Evolutionary conservation across 306 rosid species (phyloP).

Genomic region (Castanopsis chinensis): DNA sequence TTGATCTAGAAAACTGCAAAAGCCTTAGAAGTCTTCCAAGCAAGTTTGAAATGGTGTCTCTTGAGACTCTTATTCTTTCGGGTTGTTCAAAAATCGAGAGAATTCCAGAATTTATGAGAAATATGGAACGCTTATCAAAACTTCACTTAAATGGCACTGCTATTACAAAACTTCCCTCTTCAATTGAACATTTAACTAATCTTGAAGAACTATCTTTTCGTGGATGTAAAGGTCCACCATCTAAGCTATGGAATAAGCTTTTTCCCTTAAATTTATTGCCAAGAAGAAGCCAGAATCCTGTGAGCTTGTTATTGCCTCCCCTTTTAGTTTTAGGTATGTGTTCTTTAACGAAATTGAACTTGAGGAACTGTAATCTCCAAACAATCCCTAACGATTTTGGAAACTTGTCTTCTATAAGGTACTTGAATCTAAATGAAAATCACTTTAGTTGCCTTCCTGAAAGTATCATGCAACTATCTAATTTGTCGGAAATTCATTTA

Average conservation of each 20-base stretch:
- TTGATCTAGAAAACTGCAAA: too few species aligned
- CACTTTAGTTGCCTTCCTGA: too few species aligned
- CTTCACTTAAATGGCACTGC: neutral
- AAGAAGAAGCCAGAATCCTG: neutral
- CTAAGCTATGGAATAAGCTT: neutral
- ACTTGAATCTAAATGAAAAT: fast-evolving
- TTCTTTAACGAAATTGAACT: neutral
- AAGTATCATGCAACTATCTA: too few species aligned
- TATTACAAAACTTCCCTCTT: too few species aligned
- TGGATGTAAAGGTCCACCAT: conserved; percentile 22
- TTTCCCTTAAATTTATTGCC: neutral
- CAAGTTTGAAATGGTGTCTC: too few species aligned
- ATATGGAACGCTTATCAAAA: neutral
- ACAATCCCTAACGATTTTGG: conserved; percentile 11
- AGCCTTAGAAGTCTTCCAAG: too few species aligned
- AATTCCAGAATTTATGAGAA: conserved; percentile 30
- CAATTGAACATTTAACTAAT: too few species aligned
- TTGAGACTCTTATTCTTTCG: conserved; percentile 20
- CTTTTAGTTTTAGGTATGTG: neutral
- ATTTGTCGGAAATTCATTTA: too few species aligned
- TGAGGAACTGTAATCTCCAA: conserved; percentile 33
- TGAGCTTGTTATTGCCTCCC: neutral
- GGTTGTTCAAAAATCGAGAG: conserved; percentile 27
- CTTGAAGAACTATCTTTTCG: neutral
- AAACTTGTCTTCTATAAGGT: fast-evolving